Evolutionary conservation across 768 basidiomycete species (phyloP), one percentile per base, ranked within the genome.

Genomic region (Leccinum aurantiacum): DNA sequence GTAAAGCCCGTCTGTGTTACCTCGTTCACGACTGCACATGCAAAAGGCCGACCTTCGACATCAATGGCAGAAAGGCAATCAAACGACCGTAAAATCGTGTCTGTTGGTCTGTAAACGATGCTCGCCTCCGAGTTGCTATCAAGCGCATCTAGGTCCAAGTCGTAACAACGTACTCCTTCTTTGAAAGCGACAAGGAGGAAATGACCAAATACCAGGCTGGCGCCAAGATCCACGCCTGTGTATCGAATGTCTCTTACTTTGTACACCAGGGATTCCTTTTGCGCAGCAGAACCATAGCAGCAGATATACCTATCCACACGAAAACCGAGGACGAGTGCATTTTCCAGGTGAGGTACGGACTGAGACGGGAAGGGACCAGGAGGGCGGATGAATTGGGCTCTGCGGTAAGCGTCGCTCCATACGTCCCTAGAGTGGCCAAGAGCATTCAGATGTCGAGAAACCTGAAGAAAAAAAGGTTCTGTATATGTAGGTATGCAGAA

Each of bases 381-480:
- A 25, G 60, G 66, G 25, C 51, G 53, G 50, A 68, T 19, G 17
- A 66, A 59, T 5, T 47, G 19, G 41, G 59, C 54, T 0, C 29
- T 58, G 47, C 68, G 59, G 58, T 68, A 68, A 24, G 52, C 55
- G 6, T 60, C 24, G 10, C 59, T 59, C 69, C 68, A 69, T n/a
- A 70, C 15, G 4, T 53, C 48, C 54, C 57, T 62, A 33, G 9
- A 24, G 29, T 49, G 49, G 55, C 57, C 65, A 2, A 56, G 27
- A 4, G 7, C 44, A 3, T 62, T 59, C 17, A 68, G 35, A 50
- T 59, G 58, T 24, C 29, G 60, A 27, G 58, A 60, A 41, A 62
- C 63, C 63, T 67, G 51, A 10, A 25, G 49, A 15, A 22, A 17
- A 17, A 44, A 22, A 17, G 19, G 31, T 31, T 33, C 19, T 58